A percentile compares a stretch with the other conserved stretches of the same genome.
Evolutionary conservation across 2,329 filamentous ascomycete genomes (phyloP).

Genomic region (Diaporthe sp.): DNA sequence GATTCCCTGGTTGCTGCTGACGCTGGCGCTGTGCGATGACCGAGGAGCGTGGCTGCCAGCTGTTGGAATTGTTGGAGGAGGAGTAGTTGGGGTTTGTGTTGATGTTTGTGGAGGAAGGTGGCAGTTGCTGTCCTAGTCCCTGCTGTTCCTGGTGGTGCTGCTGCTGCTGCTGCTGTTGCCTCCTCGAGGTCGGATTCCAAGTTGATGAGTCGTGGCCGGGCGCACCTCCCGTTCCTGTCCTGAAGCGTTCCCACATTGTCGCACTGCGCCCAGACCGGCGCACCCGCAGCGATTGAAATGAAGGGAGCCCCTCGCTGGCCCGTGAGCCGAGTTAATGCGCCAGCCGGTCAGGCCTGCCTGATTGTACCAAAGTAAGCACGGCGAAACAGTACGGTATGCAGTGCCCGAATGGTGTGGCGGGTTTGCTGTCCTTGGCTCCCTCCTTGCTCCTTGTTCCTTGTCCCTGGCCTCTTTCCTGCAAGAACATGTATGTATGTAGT

Average conservation of each 20-base stretch:
- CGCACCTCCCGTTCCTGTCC: slow-evolving; percentile 8
- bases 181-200: neutral
- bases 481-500: neutral
- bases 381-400: neutral
- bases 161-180: neutral
- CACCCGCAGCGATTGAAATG: slow-evolving; percentile 10
- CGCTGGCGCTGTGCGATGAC: slow-evolving; percentile 32
- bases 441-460: slow-evolving; percentile 6
- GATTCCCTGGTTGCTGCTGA: slow-evolving; percentile 22
- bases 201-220: neutral
- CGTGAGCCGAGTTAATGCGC: slow-evolving; percentile 23
- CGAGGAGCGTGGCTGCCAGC: slow-evolving; percentile 35
- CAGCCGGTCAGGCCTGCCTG: neutral
- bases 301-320: slow-evolving; percentile 26
- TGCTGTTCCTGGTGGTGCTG: too few relatives aligned
- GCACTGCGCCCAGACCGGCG: neutral
- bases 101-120: neutral
- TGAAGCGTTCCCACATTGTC: slow-evolving; percentile 32
- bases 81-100: neutral
- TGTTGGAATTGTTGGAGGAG: slow-evolving; percentile 6
- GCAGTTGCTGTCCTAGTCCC: neutral
- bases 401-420: neutral
- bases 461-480: neutral
- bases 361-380: too few relatives aligned
- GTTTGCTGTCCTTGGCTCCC: neutral